Conservation (phyloP, 2,329 filamentous ascomycete species). For the Alternaria panax region DNA sequence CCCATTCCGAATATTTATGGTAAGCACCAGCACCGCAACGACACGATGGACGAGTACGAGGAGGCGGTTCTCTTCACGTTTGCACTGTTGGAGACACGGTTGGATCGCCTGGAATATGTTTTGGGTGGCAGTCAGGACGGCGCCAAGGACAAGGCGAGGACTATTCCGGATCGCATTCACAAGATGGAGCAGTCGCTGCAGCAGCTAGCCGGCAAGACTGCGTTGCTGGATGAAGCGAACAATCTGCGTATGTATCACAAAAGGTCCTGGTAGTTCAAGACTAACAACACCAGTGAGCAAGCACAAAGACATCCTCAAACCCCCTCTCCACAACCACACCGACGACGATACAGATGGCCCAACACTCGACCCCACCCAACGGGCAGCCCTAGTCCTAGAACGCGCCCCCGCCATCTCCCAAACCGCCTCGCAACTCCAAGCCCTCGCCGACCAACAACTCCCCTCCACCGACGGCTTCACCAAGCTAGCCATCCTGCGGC, state of each 20-base stretch:
- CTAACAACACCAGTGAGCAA: constrained; percentile 47
- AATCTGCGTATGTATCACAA: constrained; percentile 39
- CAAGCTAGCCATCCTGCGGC: constrained; percentile 64
- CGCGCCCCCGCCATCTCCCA: constrained; percentile 54
- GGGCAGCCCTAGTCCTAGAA: constrained; percentile 53
- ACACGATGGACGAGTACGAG: constrained; percentile 48
- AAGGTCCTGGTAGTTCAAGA: background rate
- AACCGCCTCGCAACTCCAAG: constrained; percentile 54
- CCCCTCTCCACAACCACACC: constrained; percentile 6
- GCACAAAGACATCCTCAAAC: constrained; percentile 51
- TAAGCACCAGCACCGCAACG: constrained; percentile 3
- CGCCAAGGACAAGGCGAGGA: constrained; percentile 33
- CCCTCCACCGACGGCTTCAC: constrained; percentile 56
- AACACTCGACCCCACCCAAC: constrained; percentile 33
- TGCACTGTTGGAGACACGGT: constrained; percentile 54
- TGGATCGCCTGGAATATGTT: constrained; percentile 54
- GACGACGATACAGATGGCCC: constrained; percentile 10
- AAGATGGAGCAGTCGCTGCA: constrained; percentile 49
- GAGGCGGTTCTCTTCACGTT: constrained; percentile 53
- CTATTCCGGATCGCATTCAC: constrained; percentile 47
- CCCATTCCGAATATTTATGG: background rate
- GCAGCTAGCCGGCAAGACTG: constrained; percentile 51
- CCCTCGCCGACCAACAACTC: constrained; percentile 54
- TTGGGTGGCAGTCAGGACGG: constrained; percentile 46
- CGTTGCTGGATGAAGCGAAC: constrained; percentile 51